These are phyloP conservation scores for Talaromyces nanjingensis DNA, from an alignment of 495 filamentous ascomycete genomes.

Conservation along the genomic window DNA sequence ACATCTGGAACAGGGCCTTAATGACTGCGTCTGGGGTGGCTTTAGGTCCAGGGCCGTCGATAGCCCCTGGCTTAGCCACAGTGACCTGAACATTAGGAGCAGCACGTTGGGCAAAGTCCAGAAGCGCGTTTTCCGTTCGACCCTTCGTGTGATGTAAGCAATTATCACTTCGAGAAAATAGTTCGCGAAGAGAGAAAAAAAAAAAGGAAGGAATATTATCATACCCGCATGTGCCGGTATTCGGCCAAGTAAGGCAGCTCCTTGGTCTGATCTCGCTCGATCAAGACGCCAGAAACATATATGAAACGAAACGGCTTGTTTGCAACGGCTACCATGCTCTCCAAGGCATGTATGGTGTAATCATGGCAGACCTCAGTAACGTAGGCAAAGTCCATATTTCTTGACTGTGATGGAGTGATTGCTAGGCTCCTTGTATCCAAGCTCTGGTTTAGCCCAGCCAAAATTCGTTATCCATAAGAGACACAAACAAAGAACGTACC, in stretches of 20 bases:
- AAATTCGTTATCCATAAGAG: too few species aligned
- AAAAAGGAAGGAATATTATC: constrained; percentile 10
- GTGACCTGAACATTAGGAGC: constrained; percentile 6
- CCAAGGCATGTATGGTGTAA: constrained; percentile 27
- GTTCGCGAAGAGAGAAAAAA: too few species aligned
- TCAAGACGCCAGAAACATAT: constrained; percentile 29
- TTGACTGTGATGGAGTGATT: constrained; percentile 27
- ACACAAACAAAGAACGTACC: too few species aligned
- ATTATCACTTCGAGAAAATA: not conserved
- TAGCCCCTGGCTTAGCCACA: constrained; percentile 11
- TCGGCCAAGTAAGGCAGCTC: constrained; percentile 18
- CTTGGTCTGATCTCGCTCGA: constrained; percentile 31
- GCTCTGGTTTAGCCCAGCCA: too few species aligned
- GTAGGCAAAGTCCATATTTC: constrained; percentile 22
- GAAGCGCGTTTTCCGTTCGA: constrained; percentile 8
- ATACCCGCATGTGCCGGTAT: constrained; percentile 29
- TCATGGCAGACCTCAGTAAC: constrained; percentile 31
- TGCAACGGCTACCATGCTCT: constrained; percentile 17
- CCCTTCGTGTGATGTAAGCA: constrained; percentile 5
- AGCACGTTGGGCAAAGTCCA: constrained; percentile 6
- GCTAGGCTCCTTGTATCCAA: constrained; percentile 32
- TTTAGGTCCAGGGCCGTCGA: not conserved
- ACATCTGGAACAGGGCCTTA: not conserved
- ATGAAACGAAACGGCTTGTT: constrained; percentile 19
- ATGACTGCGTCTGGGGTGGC: too few species aligned